Evolutionary conservation across 2,329 filamentous ascomycete species (phyloP).

Genomic region (Fusarium acutatum): DNA sequence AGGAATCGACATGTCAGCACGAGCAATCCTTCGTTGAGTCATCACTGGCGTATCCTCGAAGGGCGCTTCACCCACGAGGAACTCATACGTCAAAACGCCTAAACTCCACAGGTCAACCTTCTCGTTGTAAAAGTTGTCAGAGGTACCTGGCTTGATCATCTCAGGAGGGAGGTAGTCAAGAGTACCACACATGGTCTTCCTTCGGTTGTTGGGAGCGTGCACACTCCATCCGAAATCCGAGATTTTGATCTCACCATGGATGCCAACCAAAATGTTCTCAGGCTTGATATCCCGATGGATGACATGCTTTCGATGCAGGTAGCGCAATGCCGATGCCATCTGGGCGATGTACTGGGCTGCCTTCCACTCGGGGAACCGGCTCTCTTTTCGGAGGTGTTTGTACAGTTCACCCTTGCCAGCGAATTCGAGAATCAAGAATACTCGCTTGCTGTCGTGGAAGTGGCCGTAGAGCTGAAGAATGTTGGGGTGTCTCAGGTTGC

Average conservation of each 20-base stretch:
- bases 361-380: slow-evolving; percentile 84
- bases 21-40: slow-evolving; percentile 89
- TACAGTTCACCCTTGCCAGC: slow-evolving; percentile 87
- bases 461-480: slow-evolving; percentile 84
- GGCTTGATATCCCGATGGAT: slow-evolving; percentile 98
- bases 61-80: slow-evolving; percentile 92
- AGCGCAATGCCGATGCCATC: slow-evolving; percentile 86
- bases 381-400: slow-evolving; percentile 82
- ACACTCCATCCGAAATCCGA: slow-evolving; percentile 99
- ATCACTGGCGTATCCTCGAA: slow-evolving; percentile 96
- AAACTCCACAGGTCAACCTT: slow-evolving; percentile 98
- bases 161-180: slow-evolving; percentile 97
- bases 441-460: slow-evolving; percentile 88
- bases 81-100: slow-evolving; percentile 95
- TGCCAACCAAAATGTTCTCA: slow-evolving; percentile 94
- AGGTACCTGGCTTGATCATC: slow-evolving; percentile 86
- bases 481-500: slow-evolving; percentile 84
- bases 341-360: slow-evolving; percentile 87
- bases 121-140: slow-evolving; percentile 90
- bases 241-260: slow-evolving; percentile 98
- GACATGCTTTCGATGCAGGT: slow-evolving; percentile 95
- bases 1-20: slow-evolving; percentile 92
- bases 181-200: slow-evolving; percentile 96
- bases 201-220: slow-evolving; percentile 92
- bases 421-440: slow-evolving; percentile 88